These are phyloP conservation scores for Dryas octopetala DNA, from an alignment of 306 rosid species.

Conservation along the genomic window DNA sequence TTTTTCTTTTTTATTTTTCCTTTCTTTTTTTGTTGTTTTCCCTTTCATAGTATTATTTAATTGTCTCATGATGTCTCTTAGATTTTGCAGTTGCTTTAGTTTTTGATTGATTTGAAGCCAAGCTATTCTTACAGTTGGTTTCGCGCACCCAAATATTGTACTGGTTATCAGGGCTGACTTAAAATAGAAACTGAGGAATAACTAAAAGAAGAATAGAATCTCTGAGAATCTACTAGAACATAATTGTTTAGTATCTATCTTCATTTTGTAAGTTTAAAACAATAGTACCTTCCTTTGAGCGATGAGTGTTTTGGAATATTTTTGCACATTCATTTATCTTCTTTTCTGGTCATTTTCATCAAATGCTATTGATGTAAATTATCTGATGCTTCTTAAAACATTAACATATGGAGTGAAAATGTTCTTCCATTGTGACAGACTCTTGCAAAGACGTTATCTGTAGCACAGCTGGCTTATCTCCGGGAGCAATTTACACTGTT, in stretches of 20 bases:
- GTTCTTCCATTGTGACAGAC: slow-evolving; percentile 54
- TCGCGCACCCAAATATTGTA: neutral
- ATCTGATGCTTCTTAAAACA: neutral
- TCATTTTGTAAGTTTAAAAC: neutral
- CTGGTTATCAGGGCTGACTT: neutral
- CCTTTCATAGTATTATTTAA: neutral
- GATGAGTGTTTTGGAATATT: neutral
- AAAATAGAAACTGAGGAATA: neutral
- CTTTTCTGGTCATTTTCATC: neutral
- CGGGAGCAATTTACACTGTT: slow-evolving; percentile 64
- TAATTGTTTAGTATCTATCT: neutral
- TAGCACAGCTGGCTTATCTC: slow-evolving; percentile 66
- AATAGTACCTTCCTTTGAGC: neutral
- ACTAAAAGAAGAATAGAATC: neutral
- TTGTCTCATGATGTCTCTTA: neutral
- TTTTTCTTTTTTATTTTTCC: neutral
- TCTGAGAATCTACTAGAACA: neutral
- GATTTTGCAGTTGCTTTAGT: neutral
- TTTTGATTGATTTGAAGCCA: neutral
- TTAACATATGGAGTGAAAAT: slow-evolving; percentile 8
- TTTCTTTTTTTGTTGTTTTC: neutral
- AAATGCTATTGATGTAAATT: neutral
- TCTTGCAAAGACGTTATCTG: slow-evolving; percentile 73
- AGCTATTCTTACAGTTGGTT: neutral
- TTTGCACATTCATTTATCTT: neutral